Conservation (phyloP, 2,329 filamentous ascomycete species). For the Fusarium sp. region DNA sequence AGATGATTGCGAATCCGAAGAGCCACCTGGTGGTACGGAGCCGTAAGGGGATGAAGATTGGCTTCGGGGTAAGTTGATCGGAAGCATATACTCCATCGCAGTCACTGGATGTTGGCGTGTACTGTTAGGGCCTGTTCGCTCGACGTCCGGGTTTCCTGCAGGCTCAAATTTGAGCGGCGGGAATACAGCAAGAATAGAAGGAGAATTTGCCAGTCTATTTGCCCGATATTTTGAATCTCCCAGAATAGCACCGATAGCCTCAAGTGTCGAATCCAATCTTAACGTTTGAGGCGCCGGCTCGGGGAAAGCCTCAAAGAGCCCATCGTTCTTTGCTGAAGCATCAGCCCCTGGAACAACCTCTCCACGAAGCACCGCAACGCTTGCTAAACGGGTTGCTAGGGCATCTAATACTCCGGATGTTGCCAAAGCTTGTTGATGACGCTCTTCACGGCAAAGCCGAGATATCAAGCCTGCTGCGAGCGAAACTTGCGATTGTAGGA, state of each 20-base stretch:
- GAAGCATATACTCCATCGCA: slow-evolving; percentile 70
- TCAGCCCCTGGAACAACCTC: slow-evolving; percentile 74
- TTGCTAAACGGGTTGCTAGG: slow-evolving; percentile 77
- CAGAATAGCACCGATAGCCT: slow-evolving; percentile 80
- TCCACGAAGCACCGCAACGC: slow-evolving; percentile 73
- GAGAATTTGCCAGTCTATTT: slow-evolving; percentile 74
- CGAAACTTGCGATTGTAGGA: slow-evolving; percentile 68
- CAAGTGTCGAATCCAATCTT: slow-evolving; percentile 75
- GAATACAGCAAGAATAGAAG: slow-evolving; percentile 74
- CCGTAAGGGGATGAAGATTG: slow-evolving; percentile 38
- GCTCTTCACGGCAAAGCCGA: slow-evolving; percentile 72
- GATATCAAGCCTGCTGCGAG: slow-evolving; percentile 67
- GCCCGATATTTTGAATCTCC: slow-evolving; percentile 82
- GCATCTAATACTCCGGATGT: slow-evolving; percentile 80
- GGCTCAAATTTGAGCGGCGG: slow-evolving; percentile 65
- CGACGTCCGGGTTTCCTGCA: slow-evolving; percentile 59
- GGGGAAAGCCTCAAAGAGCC: slow-evolving; percentile 67
- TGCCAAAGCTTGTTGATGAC: slow-evolving; percentile 76
- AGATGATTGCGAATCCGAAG: slow-evolving; percentile 43
- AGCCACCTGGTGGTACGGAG: not conserved
- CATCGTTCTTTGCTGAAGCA: slow-evolving; percentile 61
- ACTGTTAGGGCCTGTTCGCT: slow-evolving; percentile 60
- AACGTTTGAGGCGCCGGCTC: slow-evolving; percentile 66
- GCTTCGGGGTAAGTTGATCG: slow-evolving; percentile 52
- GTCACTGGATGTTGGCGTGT: slow-evolving; percentile 50